Evolutionary conservation across 2,329 filamentous ascomycete species (phyloP).

Genomic region (Dactylellina sp.): DNA sequence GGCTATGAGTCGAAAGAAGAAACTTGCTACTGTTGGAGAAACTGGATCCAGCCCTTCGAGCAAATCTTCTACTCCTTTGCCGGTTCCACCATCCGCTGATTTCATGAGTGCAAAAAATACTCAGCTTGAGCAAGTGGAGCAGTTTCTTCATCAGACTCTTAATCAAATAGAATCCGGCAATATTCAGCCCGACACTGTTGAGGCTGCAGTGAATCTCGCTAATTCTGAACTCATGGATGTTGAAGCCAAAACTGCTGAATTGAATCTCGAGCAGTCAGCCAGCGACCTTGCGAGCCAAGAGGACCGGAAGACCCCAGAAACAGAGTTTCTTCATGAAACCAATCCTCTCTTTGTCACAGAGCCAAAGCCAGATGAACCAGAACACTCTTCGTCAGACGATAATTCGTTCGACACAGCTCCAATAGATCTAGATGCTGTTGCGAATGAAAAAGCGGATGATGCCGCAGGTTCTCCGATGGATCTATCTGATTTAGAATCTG

Average conservation of each 20-base stretch:
- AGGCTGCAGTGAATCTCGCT: slow-evolving; percentile 4
- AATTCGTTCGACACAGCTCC: slow-evolving; percentile 23
- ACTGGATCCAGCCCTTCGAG: slow-evolving; percentile 23
- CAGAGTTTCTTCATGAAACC: not conserved
- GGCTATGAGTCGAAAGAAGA: slow-evolving; percentile 53
- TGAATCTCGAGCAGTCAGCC: slow-evolving; percentile 10
- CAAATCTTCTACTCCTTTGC: slow-evolving; percentile 36
- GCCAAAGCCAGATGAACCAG: not conserved
- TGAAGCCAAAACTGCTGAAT: slow-evolving; percentile 5
- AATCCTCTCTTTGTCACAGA: not conserved
- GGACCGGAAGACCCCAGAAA: not conserved
- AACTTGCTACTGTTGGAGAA: slow-evolving; percentile 16
- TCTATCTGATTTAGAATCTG: slow-evolving; percentile 29
- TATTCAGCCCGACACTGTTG: slow-evolving; percentile 6
- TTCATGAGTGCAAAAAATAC: slow-evolving; percentile 15
- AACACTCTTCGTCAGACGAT: slow-evolving; percentile 20
- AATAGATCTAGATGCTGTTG: slow-evolving; percentile 21
- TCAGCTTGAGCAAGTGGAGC: slow-evolving; percentile 42
- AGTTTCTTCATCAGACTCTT: slow-evolving; percentile 48
- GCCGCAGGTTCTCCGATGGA: slow-evolving; percentile 41
- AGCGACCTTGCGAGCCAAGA: not conserved
- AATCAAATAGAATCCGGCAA: slow-evolving; percentile 27
- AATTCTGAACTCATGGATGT: slow-evolving; percentile 22
- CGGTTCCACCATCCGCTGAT: slow-evolving; percentile 12
- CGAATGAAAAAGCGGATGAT: slow-evolving; percentile 14